Evolutionary conservation across 1,284 basidiomycete species (phyloP).

Genomic region (Blastosporella zonata): DNA sequence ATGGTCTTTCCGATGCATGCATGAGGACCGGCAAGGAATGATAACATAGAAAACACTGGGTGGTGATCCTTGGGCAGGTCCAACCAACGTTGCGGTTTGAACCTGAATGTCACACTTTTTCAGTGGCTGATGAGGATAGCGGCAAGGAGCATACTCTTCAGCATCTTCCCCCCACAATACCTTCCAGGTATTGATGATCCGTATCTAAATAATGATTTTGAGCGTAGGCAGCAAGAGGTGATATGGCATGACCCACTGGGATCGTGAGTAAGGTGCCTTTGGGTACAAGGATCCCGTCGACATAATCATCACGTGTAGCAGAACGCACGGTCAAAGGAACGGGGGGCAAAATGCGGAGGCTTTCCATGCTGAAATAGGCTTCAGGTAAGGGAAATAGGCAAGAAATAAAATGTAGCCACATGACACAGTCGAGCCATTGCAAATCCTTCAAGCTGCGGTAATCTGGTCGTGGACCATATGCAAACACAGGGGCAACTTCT

Average conservation of each 20-base stretch:
- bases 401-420: conserved; percentile 33
- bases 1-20: conserved; percentile 51
- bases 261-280: conserved; percentile 48
- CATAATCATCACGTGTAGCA: conserved; percentile 38
- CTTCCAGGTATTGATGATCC: conserved; percentile 46
- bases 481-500: conserved; percentile 38
- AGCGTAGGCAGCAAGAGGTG: neutral
- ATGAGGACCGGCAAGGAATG: conserved; percentile 47
- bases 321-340: conserved; percentile 45
- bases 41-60: conserved; percentile 36
- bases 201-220: conserved; percentile 32
- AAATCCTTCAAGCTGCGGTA: conserved; percentile 46
- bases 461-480: conserved; percentile 34
- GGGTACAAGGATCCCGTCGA: conserved; percentile 43
- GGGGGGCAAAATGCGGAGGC: conserved; percentile 40
- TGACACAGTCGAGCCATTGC: conserved; percentile 44
- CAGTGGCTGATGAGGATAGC: neutral
- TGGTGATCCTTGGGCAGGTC: conserved; percentile 36
- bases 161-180: conserved; percentile 46
- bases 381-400: neutral
- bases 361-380: conserved; percentile 14
- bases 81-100: conserved; percentile 42
- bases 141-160: conserved; percentile 32
- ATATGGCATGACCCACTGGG: conserved; percentile 33
- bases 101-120: conserved; percentile 27